Percentiles rank a stretch among this genome's conserved stretches.
phyloP scores from a whole-genome alignment of 345 rosid species.

The Euphorbia lathyris region DNA sequence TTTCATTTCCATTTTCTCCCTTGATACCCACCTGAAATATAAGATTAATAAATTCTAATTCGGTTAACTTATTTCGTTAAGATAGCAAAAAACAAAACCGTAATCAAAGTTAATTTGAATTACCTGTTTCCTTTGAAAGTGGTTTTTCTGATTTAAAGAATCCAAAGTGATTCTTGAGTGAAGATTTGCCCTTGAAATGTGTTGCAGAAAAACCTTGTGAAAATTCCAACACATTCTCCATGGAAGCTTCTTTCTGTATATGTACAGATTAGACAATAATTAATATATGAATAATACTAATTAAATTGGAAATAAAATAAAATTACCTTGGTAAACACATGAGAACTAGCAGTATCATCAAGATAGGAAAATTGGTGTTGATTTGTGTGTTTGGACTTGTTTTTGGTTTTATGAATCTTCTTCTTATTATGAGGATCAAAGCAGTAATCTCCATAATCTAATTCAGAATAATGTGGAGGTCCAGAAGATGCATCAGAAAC shows the following conservation, averaged over 20 bases:
- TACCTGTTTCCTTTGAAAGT: constrained; percentile 38
- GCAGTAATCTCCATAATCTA: constrained; percentile 31
- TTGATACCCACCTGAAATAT: constrained; percentile 39
- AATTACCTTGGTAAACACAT: constrained; percentile 49
- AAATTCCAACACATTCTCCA: constrained; percentile 32
- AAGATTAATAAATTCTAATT: no score
- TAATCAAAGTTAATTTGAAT: constrained; percentile 1
- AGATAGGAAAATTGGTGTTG: constrained; percentile 40
- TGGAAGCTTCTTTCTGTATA: constrained; percentile 32
- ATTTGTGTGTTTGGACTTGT: constrained; percentile 34
- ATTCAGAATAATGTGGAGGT: constrained; percentile 46
- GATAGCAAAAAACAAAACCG: background rate
- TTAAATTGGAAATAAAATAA: background rate
- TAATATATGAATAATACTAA: background rate
- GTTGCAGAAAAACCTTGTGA: constrained; percentile 51
- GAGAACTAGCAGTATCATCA: constrained; percentile 83
- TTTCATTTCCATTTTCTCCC: constrained; percentile 46
- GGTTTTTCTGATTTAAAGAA: constrained; percentile 42
- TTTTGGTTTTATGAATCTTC: constrained; percentile 36
- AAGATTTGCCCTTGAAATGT: constrained; percentile 47
- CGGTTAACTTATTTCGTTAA: no score
- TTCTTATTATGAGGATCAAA: constrained; percentile 26
- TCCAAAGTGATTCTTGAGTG: constrained; percentile 35
- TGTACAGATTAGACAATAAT: constrained; percentile 21
- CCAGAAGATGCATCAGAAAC: constrained; percentile 93